Evolutionary conservation across 2,329 filamentous ascomycete species (phyloP).

Genomic region (Saccharata proteae): DNA sequence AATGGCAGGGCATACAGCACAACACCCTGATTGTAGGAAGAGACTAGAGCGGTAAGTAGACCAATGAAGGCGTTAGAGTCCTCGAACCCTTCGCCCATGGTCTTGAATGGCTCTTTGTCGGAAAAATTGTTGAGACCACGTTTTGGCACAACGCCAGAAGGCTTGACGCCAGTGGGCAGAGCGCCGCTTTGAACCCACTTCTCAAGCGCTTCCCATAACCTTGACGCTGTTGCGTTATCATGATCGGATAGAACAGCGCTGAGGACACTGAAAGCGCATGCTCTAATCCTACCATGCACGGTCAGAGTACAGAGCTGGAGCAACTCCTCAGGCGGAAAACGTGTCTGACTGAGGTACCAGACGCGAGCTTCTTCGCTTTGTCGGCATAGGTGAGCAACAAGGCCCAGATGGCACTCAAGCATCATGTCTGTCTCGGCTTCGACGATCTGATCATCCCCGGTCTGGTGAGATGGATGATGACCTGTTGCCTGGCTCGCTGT

Average conservation of each 20-base stretch:
- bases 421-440: conserved; percentile 94
- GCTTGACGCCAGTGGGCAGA: too few relatives aligned
- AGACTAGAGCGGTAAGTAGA: conserved; percentile 60
- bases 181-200: too few relatives aligned
- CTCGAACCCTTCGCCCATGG: conserved; percentile 74
- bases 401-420: conserved; percentile 83
- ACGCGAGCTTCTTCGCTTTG: conserved; percentile 61
- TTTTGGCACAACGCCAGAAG: too few relatives aligned
- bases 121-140: too few relatives aligned
- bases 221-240: conserved; percentile 7
- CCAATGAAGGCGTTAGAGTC: conserved; percentile 75
- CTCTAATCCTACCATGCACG: conserved; percentile 65
- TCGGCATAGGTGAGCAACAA: conserved; percentile 69
- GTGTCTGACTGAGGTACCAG: conserved; percentile 58
- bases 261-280: conserved; percentile 71
- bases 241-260: conserved; percentile 49
- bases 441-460: conserved; percentile 45
- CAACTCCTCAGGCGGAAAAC: conserved; percentile 58
- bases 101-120: too few relatives aligned
- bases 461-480: conserved; percentile 25
- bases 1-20: conserved; percentile 65
- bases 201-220: too few relatives aligned
- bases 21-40: conserved; percentile 49
- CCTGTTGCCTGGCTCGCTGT: conserved; percentile 50
- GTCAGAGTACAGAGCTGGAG: conserved; percentile 68